Percentiles rank a stretch among this genome's conserved stretches.
These are phyloP conservation scores for Penicillium waksmanii DNA, from an alignment of 495 filamentous ascomycete genomes.

Conservation along the genomic window DNA sequence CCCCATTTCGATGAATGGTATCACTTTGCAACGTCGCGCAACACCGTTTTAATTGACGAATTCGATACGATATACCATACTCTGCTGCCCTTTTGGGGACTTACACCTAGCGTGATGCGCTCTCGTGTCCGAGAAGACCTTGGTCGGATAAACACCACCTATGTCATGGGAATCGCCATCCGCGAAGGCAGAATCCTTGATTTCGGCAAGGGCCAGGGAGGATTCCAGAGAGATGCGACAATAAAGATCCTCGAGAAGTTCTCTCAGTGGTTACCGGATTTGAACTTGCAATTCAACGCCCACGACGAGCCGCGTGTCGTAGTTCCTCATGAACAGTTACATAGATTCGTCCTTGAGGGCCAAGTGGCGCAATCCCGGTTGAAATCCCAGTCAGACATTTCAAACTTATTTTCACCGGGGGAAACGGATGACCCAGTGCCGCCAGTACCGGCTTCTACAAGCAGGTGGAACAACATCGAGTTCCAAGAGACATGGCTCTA, in stretches of 20 bases:
- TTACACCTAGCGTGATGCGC: constrained; percentile 15
- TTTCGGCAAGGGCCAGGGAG: constrained; percentile 11
- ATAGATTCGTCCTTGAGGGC: constrained; percentile 11
- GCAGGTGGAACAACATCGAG: constrained; percentile 16
- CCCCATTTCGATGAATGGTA: constrained; percentile 70
- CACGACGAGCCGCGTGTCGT: constrained; percentile 74
- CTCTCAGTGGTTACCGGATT: constrained; percentile 59
- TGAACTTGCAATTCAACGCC: constrained; percentile 75
- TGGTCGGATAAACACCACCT: constrained; percentile 3
- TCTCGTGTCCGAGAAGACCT: constrained; percentile 18
- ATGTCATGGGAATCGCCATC: constrained; percentile 16
- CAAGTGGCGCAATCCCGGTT: constrained; percentile 7
- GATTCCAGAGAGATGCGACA: constrained; percentile 13
- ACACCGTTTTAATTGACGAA: constrained; percentile 63
- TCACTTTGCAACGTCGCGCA: constrained; percentile 57
- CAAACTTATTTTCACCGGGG: constrained; percentile 5
- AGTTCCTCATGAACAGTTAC: constrained; percentile 56
- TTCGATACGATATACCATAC: constrained; percentile 59
- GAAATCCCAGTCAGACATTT: neutral
- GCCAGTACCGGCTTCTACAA: neutral
- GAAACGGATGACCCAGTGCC: neutral
- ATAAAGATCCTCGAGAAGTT: constrained; percentile 12
- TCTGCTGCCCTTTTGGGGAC: constrained; percentile 60
- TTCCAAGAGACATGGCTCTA: constrained; percentile 26
- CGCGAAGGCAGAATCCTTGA: constrained; percentile 9